Base-by-base conservation (phyloP, 2,329 filamentous ascomycete genomes). In the Paraphoma sp. region DNA sequence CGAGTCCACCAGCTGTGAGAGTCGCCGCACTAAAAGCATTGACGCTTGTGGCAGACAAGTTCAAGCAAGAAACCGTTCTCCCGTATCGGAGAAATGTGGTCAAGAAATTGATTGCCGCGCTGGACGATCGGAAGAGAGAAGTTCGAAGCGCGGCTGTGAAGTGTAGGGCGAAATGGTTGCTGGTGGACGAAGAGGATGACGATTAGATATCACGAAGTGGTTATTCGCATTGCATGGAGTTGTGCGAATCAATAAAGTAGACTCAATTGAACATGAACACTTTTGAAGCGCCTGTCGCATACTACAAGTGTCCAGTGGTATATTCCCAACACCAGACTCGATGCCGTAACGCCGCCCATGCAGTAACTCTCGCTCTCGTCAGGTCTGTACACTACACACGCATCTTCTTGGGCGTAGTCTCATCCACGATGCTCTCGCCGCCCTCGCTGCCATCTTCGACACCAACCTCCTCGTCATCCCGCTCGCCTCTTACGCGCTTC, bases 401-500 rank as follows among this genome's bases (percentile, higher is more conserved):
- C 17, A 56, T 40, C 61, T 71, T 73, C 63, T 74, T 74, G 12
- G 67, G 62, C 40, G 64, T 65, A 8, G 63, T 63, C 42, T 66
- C 56, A 29, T 67, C 60, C 9, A 65, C 66, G 6, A 48, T 28
- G 23, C 51, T 53, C 43, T 53, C 51, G 8, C 51, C 36, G 28
- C 45, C 46, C 33, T 38, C 38, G n/a, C 38, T 53, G 42, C 71
- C 68, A n/a, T 59, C 63, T 16, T 54, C 64, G 4, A 50, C 50
- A 18, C 60, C 62, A 2, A 57, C 58, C 41, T 68, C 63, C 49
- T 83, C 62, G 3, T 70, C 63, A 8, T 62, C 62, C 3, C 58
- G 54, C 14, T 60, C 70, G 12, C 62, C 60, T 52, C 92, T 86
- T 63, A 85, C 87, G 64, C 95, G 85, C 86, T 98, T 99, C 66